Conservation (phyloP, 352 stramenopile genomes). For the Phytophthora uliginosa region DNA sequence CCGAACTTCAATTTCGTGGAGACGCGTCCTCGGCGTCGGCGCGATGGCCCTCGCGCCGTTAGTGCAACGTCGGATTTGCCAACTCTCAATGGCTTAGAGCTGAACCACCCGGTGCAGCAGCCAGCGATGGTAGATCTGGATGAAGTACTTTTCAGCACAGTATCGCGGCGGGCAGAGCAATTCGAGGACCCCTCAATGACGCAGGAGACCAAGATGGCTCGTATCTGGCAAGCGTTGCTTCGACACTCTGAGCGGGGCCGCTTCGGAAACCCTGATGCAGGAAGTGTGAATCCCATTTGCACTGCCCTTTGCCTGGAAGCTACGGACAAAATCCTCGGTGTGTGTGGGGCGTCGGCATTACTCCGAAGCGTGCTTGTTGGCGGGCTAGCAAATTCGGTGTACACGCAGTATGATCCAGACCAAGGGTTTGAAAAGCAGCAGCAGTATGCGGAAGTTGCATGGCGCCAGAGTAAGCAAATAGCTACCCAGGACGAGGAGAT, state of each 20-base stretch:
- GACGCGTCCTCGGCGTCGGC: constrained; percentile 25
- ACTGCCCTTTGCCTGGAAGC: constrained; percentile 67
- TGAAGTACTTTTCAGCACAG: constrained; percentile 29
- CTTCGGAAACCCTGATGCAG: constrained; percentile 39
- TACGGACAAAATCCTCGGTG: constrained; percentile 44
- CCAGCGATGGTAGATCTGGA: constrained; percentile 23
- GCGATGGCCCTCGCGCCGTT: constrained; percentile 8
- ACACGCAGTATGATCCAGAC: constrained; percentile 53
- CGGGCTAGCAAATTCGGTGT: constrained; percentile 74
- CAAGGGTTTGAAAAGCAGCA: constrained; percentile 44
- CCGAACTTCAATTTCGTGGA: constrained; percentile 82
- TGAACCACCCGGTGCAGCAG: constrained; percentile 1
- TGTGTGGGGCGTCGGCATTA: constrained; percentile 47
- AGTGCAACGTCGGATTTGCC: constrained; percentile 13
- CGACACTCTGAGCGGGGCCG: constrained; percentile 68
- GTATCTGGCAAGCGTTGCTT: constrained; percentile 67
- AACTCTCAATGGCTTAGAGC: constrained; percentile 9
- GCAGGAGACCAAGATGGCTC: constrained; percentile 59
- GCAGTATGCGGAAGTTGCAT: constrained; percentile 55
- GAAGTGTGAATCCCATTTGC: constrained; percentile 63
- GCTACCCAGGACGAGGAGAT: constrained; percentile 32
- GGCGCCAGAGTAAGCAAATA: constrained; percentile 35
- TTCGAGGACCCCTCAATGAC: constrained; percentile 35
- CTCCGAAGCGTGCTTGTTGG: constrained; percentile 61
- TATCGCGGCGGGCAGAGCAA: constrained; percentile 22